Percentiles rank a stretch among this genome's conserved stretches.
Evolutionary conservation across 108 stramenopile species (phyloP).

Genomic region (Skeletonema marinoi): DNA sequence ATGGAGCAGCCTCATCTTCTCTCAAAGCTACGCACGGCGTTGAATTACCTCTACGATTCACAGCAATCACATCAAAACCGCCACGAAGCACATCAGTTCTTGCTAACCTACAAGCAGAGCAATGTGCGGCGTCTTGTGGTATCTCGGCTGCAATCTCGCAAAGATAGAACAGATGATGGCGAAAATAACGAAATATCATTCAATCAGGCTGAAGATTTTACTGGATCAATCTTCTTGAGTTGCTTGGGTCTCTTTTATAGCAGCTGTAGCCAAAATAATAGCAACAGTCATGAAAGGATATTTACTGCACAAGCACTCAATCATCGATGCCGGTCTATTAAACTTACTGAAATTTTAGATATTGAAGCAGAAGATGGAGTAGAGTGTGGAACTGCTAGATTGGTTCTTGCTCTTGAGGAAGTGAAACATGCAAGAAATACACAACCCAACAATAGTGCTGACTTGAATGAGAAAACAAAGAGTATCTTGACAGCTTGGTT

Average conservation of each 20-base stretch:
- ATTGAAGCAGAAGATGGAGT: slow-evolving; percentile 48
- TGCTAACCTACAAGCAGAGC: slow-evolving; percentile 62
- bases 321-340: slow-evolving; percentile 32
- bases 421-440: background rate
- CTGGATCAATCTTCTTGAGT: slow-evolving; percentile 35
- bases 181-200: background rate
- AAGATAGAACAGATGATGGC: slow-evolving; percentile 15
- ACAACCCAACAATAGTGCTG: background rate
- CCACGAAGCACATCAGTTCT: slow-evolving; percentile 67
- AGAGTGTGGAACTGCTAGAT: slow-evolving; percentile 28
- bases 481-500: slow-evolving; percentile 26
- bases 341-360: slow-evolving; percentile 37
- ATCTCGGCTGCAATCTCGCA: slow-evolving; percentile 24
- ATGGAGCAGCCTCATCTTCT: slow-evolving; percentile 50
- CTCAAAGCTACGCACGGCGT: slow-evolving; percentile 56
- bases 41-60: slow-evolving; percentile 55
- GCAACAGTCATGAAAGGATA: slow-evolving; percentile 29
- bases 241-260: slow-evolving; percentile 23
- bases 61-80: slow-evolving; percentile 17
- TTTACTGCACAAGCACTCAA: slow-evolving; percentile 46
- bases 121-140: slow-evolving; percentile 62
- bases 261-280: background rate
- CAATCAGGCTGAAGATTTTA: background rate
- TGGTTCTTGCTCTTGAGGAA: slow-evolving; percentile 42
- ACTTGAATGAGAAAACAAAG: slow-evolving; percentile 8